Conservation (phyloP, 257 asterid genomes). For the Solanum ahanhuiri region DNA sequence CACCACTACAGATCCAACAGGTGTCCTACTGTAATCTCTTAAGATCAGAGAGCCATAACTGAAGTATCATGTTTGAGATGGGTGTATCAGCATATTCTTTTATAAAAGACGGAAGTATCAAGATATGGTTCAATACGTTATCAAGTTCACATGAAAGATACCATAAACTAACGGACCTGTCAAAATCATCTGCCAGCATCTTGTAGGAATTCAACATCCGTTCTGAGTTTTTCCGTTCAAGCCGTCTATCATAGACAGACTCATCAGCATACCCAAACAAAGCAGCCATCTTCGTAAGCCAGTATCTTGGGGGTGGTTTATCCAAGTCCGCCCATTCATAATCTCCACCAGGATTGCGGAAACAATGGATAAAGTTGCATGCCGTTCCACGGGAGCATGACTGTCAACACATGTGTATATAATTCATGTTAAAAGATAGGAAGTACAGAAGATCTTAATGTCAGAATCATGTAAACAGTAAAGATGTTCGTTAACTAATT, state of each 20-base stretch:
- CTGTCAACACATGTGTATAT: slow-evolving; percentile 25
- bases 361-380: slow-evolving; percentile 95
- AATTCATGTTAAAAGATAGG: not conserved
- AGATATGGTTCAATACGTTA: not conserved
- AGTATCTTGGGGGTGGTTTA: slow-evolving; percentile 75
- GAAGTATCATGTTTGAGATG: not conserved
- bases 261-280: slow-evolving; percentile 68
- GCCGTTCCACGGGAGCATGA: slow-evolving; percentile 81
- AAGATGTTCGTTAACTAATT: not conserved
- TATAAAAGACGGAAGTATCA: not conserved
- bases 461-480: slow-evolving; percentile 2
- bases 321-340: slow-evolving; percentile 99
- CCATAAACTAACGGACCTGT: slow-evolving; percentile 27
- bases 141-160: not conserved
- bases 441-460: not conserved
- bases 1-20: not conserved
- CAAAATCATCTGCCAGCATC: slow-evolving; percentile 14
- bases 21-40: not conserved
- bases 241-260: slow-evolving; percentile 20
- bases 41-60: not conserved
- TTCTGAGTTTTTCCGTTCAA: slow-evolving; percentile 33
- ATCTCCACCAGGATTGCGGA: slow-evolving; percentile 92
- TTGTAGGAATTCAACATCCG: slow-evolving; percentile 24
- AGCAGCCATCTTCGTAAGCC: slow-evolving; percentile 73
- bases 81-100: not conserved